A percentile compares a stretch with the other conserved stretches of the same genome.
Conservation (phyloP, 2,329 filamentous ascomycete species). For the Xylaria sp. region DNA sequence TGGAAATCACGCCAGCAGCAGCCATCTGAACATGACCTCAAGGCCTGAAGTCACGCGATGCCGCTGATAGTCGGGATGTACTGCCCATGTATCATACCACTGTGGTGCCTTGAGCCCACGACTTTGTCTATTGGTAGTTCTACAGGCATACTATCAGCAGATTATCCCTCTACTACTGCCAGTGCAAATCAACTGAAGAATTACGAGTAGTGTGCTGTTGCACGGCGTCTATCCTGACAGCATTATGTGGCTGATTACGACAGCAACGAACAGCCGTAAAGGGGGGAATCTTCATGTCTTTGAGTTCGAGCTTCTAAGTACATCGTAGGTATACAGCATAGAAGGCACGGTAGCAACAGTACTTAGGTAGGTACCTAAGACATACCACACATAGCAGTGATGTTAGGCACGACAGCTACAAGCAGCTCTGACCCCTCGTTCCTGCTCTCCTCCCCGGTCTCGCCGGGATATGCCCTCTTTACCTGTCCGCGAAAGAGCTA, state of each 20-base stretch:
- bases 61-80: constrained; percentile 18
- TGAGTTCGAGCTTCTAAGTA: constrained; percentile 1
- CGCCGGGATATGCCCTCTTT: background rate
- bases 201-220: constrained; percentile 1
- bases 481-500: background rate
- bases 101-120: background rate
- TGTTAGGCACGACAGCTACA: too few species aligned
- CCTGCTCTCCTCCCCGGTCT: background rate
- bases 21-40: constrained; percentile 33
- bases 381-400: too few species aligned
- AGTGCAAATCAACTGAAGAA: too few species aligned
- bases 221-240: constrained; percentile 9
- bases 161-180: too few species aligned
- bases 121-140: background rate
- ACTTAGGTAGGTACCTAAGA: too few species aligned
- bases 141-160: constrained; percentile 9
- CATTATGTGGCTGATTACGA: too few species aligned
- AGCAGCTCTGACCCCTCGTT: background rate
- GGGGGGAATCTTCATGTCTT: too few species aligned
- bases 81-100: constrained; percentile 29
- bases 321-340: too few species aligned
- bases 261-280: too few species aligned
- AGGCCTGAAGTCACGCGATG: constrained; percentile 39
- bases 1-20: constrained; percentile 35
- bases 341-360: background rate